Conservation (phyloP, 805 yeast genomes). For the Barnettozyma salicaria region DNA sequence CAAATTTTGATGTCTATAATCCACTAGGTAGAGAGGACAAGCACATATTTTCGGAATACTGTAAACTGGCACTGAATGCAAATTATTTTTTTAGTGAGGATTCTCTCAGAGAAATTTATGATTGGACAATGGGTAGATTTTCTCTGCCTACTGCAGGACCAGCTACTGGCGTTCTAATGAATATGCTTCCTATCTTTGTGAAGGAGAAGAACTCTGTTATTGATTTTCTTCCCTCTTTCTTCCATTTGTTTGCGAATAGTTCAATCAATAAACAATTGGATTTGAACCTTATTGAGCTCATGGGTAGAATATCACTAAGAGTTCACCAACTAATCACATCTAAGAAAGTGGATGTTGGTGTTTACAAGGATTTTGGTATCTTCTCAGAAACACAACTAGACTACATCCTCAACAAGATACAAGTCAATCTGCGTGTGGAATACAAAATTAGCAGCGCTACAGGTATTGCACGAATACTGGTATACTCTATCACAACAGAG, state of each 20-base stretch:
- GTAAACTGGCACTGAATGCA: slow-evolving; percentile 48
- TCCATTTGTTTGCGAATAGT: slow-evolving; percentile 64
- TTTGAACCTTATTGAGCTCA: slow-evolving; percentile 54
- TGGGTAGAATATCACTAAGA: slow-evolving; percentile 54
- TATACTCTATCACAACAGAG: slow-evolving; percentile 57
- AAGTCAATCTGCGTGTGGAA: slow-evolving; percentile 33
- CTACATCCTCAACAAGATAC: slow-evolving; percentile 50
- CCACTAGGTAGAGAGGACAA: slow-evolving; percentile 34
- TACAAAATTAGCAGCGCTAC: slow-evolving; percentile 30
- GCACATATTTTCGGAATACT: slow-evolving; percentile 41
- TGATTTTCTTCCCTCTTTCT: slow-evolving; percentile 58
- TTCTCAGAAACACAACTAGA: slow-evolving; percentile 58
- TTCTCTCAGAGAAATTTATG: slow-evolving; percentile 45
- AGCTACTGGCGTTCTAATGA: slow-evolving; percentile 46
- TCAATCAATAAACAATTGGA: slow-evolving; percentile 48
- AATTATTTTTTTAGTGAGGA: slow-evolving; percentile 45
- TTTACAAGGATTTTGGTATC: slow-evolving; percentile 52
- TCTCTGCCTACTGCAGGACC: slow-evolving; percentile 48
- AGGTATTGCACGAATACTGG: slow-evolving; percentile 45
- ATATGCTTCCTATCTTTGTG: slow-evolving; percentile 44
- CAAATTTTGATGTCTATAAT: slow-evolving; percentile 38
- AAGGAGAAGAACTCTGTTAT: slow-evolving; percentile 36
- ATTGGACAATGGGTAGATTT: slow-evolving; percentile 43
- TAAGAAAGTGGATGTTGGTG: slow-evolving; percentile 27
- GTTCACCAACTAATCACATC: slow-evolving; percentile 33